Conservation (phyloP, 495 filamentous ascomycete species). For the Choiromyces venosus region DNA sequence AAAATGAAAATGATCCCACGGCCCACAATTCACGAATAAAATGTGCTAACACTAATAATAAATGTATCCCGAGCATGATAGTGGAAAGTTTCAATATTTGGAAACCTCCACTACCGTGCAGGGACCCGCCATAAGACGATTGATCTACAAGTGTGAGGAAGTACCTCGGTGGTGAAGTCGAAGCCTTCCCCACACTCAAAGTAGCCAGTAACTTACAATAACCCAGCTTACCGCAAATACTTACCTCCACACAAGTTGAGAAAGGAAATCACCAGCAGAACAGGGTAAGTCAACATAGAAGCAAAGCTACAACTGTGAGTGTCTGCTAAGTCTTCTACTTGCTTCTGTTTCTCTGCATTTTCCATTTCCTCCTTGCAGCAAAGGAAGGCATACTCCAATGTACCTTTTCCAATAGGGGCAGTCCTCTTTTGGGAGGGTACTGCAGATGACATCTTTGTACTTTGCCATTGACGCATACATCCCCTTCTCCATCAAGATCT, state of each 20-base stretch:
- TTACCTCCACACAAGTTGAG: background rate
- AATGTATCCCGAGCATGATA: background rate
- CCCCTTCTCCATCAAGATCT: background rate
- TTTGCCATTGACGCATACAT: background rate
- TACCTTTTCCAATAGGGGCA: fast-evolving
- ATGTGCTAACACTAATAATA: background rate
- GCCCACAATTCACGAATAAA: too few species aligned
- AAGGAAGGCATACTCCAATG: background rate
- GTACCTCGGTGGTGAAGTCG: background rate
- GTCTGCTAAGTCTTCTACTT: background rate
- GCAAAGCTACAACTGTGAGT: background rate
- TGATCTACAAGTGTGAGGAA: background rate
- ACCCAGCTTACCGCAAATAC: background rate
- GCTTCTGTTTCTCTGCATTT: too few species aligned
- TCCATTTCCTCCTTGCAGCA: background rate
- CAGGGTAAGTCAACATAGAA: background rate
- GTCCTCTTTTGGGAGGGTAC: background rate
- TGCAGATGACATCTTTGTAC: background rate
- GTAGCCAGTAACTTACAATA: background rate
- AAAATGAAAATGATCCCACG: too few species aligned
- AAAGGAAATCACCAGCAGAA: background rate
- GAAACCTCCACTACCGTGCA: background rate
- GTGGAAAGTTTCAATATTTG: background rate
- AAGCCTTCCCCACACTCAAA: background rate
- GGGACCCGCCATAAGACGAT: background rate